These are phyloP conservation scores for Penicillium sp. DNA, from an alignment of 2,329 filamentous ascomycete genomes.

Conservation along the genomic window DNA sequence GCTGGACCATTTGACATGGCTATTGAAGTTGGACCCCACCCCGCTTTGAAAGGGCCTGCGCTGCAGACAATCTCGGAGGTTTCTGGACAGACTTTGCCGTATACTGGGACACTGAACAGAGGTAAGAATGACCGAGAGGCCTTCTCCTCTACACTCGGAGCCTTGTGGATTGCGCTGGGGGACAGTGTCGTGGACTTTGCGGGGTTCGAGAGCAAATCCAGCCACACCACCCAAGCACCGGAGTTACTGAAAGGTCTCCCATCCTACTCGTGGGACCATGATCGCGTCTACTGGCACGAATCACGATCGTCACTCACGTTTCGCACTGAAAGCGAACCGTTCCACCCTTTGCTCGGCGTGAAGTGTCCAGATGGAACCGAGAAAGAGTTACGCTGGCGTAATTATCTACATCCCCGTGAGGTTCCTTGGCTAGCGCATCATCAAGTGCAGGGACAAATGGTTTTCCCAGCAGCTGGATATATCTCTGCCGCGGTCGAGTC, in stretches of 20 bases:
- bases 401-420: constrained; percentile 31
- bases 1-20: constrained; percentile 21
- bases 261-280: constrained; percentile 26
- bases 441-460: constrained; percentile 32
- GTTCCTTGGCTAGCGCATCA: constrained; percentile 39
- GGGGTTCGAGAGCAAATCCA: constrained; percentile 6
- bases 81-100: constrained; percentile 16
- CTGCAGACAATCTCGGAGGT: constrained; percentile 28
- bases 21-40: constrained; percentile 40
- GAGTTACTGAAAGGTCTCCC: constrained; percentile 20
- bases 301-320: constrained; percentile 17
- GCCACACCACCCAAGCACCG: not conserved
- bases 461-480: constrained; percentile 35
- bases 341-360: constrained; percentile 23
- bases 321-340: constrained; percentile 12
- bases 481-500: constrained; percentile 31
- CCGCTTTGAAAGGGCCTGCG: constrained; percentile 34
- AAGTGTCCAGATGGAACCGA: constrained; percentile 19
- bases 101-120: constrained; percentile 17
- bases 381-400: constrained; percentile 33
- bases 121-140: constrained; percentile 13
- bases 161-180: constrained; percentile 19
- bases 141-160: constrained; percentile 18
- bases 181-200: constrained; percentile 19
- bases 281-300: constrained; percentile 26